Evolutionary conservation across 495 filamentous ascomycete species (phyloP).

Genomic region (Hyaloscypha bicolor): DNA sequence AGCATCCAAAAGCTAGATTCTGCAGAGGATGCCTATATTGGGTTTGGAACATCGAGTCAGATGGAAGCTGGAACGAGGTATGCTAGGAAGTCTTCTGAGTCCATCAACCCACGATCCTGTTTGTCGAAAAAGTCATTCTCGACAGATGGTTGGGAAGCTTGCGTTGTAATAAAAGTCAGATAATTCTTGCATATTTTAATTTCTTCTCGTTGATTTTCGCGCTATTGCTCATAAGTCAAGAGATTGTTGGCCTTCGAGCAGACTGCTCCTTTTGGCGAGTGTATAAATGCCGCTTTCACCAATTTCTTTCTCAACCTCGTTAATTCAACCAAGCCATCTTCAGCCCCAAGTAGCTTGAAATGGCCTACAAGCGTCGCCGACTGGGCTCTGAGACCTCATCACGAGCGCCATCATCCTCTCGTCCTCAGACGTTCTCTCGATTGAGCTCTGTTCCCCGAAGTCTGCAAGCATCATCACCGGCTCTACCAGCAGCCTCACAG

Average conservation of each 20-base stretch:
- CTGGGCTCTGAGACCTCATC: conserved; percentile 6
- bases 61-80: neutral
- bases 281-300: neutral
- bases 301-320: neutral
- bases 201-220: neutral
- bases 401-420: conserved; percentile 9
- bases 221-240: too few species aligned
- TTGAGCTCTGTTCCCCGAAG: conserved; percentile 21
- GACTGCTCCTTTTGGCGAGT: too few species aligned
- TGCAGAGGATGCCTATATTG: neutral
- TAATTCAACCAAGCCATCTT: neutral
- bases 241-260: too few species aligned
- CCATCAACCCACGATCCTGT: conserved; percentile 6
- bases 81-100: neutral
- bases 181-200: neutral
- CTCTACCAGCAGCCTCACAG: conserved; percentile 29
- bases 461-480: conserved; percentile 32
- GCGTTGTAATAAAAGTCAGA: conserved; percentile 1
- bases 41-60: neutral
- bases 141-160: neutral
- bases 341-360: conserved; percentile 11
- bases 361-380: conserved; percentile 33
- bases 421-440: conserved; percentile 17
- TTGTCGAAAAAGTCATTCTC: neutral
- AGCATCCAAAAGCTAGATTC: conserved; percentile 18